These are phyloP conservation scores for Rhododendron ovatum DNA, from an alignment of 148 eudicot genomes.

Conservation along the genomic window DNA sequence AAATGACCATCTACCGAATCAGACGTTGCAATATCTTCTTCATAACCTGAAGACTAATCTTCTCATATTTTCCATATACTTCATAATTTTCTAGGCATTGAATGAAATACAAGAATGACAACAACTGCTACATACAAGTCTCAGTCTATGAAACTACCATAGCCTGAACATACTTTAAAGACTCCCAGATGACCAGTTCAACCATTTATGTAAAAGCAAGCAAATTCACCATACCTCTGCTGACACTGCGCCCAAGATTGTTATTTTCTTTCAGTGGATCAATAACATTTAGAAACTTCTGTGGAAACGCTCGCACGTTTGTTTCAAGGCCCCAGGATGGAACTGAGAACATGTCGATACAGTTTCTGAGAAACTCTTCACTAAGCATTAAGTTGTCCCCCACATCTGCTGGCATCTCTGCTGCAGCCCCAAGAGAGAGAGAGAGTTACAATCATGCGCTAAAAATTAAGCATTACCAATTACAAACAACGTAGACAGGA, in stretches of 20 bases:
- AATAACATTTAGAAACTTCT: slow-evolving; percentile 45
- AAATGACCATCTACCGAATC: not conserved
- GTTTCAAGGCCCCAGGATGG: slow-evolving; percentile 28
- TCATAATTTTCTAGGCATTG: not conserved
- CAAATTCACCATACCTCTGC: slow-evolving; percentile 33
- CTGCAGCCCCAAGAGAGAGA: slow-evolving; percentile 20
- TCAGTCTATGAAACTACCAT: not conserved
- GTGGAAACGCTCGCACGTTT: slow-evolving; percentile 27
- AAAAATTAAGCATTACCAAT: not conserved
- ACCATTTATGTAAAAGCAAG: not conserved
- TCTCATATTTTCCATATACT: not conserved
- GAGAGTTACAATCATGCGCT: not conserved
- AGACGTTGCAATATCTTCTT: not conserved
- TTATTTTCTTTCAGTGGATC: slow-evolving; percentile 59
- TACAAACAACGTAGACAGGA: not conserved
- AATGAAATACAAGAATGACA: not conserved
- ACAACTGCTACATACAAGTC: not conserved
- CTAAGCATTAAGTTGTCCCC: slow-evolving; percentile 26
- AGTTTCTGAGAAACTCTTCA: slow-evolving; percentile 37
- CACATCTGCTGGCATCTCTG: slow-evolving; percentile 28
- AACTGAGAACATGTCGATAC: slow-evolving; percentile 40
- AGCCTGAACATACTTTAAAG: not conserved
- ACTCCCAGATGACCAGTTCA: not conserved
- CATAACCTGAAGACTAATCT: not conserved
- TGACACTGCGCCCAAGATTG: slow-evolving; percentile 67